Base-by-base conservation (phyloP, 2,329 filamentous ascomycete species). In the Pseudogymnoascus sp. region DNA sequence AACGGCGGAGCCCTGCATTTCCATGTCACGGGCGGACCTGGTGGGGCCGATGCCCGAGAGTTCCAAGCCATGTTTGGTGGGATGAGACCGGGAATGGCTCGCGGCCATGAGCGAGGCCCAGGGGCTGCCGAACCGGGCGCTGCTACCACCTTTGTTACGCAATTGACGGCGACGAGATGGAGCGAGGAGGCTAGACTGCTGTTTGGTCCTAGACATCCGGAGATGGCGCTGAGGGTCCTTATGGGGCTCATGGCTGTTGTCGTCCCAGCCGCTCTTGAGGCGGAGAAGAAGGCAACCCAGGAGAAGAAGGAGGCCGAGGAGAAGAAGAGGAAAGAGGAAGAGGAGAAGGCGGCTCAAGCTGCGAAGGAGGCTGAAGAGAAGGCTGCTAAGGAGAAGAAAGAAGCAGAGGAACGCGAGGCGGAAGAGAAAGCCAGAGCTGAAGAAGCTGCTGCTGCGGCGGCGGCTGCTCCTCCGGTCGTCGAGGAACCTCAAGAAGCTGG, bases 121-220 rank as follows among this genome's bases (percentile, higher is more conserved):
- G 71, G 25, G 60, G 69, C 63, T 63, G 68, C 14, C 25, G 72
- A 75, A 58, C 72, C 73, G 38, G 70, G 69, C 61, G 67, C 63
- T 60, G 67, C 68, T 42, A 65, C 68, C 4, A 70, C 68, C 42
- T 97, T 97, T 73, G 78, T 81, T 19, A 81, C 91, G 7, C 84
- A 85, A 38, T 80, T 84, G 7, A 97, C 94, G 1, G 79, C 82
- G 62, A 81, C 83, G 61, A 87, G 94, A 65, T 99, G 95, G 88
- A 85, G 90, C 71, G 91, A 97, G 71, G 95, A 97, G 74, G 88
- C 92, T 7, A 87, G 88, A 66, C 86, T 99, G 73, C 81, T 97
- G 0, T 97, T 94, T 74, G 89, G 90, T 25, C 76, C 79, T 22
- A 80, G 77, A 58, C 83, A 87, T 60, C 72, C 83, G 3, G 92